phyloP scores from a whole-genome alignment of 1,139 yeast species.

The Scheffersomyces stambukii region DNA sequence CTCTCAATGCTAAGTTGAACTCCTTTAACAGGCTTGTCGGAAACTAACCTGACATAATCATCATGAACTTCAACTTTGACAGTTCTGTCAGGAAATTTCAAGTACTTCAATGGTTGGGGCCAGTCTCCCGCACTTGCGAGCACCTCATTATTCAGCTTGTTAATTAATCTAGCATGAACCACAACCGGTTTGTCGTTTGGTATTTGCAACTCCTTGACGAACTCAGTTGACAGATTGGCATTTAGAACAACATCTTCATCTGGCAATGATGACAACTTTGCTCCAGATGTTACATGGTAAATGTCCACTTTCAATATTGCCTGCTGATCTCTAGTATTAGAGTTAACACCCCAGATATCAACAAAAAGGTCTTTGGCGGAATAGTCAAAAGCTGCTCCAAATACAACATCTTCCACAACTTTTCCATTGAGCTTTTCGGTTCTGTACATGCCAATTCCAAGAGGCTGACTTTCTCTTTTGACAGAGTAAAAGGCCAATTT shows the following conservation, averaged over 20 bases:
- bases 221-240: slow-evolving; percentile 33
- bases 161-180: slow-evolving; percentile 16
- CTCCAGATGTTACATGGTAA: slow-evolving; percentile 20
- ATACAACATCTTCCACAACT: slow-evolving; percentile 11
- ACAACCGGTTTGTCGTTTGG: slow-evolving; percentile 17
- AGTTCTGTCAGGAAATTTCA: slow-evolving; percentile 22
- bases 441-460: slow-evolving; percentile 34
- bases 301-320: slow-evolving; percentile 24
- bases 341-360: slow-evolving; percentile 43
- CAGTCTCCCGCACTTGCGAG: slow-evolving; percentile 40
- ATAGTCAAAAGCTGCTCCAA: slow-evolving; percentile 18
- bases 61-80: slow-evolving; percentile 13
- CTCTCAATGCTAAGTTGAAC: slow-evolving; percentile 23
- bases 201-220: slow-evolving; percentile 13
- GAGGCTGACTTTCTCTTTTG: slow-evolving; percentile 36
- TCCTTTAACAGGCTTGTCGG: slow-evolving; percentile 40
- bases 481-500: slow-evolving; percentile 44
- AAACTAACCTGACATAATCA: slow-evolving; percentile 15
- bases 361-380: slow-evolving; percentile 17
- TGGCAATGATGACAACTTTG: slow-evolving; percentile 13
- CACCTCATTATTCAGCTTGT: slow-evolving; percentile 11
- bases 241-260: slow-evolving; percentile 15
- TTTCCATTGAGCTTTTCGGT: slow-evolving; percentile 12
- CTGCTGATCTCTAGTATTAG: slow-evolving; percentile 16
- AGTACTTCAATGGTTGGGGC: slow-evolving; percentile 52